Evolutionary conservation across 73 alveolate genomes (phyloP).

Genomic region (Tetrahymena malaccensis): DNA sequence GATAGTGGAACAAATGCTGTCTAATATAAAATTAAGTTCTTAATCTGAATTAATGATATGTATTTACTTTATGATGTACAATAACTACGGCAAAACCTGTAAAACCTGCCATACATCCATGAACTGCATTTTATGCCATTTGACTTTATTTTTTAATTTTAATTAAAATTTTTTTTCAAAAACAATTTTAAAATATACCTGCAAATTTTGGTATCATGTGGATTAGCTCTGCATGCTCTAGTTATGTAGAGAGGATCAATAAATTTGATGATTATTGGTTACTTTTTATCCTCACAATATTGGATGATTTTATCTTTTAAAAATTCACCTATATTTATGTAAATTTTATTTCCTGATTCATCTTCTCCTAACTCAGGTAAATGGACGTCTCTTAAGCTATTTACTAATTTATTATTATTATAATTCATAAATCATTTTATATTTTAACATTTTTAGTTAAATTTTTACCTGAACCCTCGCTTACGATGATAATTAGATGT

Average conservation of each 20-base stretch:
- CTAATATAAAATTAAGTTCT: conserved; percentile 27
- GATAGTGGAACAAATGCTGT: neutral
- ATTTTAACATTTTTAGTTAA: neutral
- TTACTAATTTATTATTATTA: neutral
- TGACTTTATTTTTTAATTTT: neutral
- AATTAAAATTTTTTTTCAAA: neutral
- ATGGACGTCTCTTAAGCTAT: conserved; percentile 28
- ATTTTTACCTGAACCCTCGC: conserved; percentile 75
- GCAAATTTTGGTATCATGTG: conserved; percentile 72
- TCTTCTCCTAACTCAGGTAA: conserved; percentile 54
- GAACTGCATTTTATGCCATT: conserved; percentile 69
- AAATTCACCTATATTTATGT: conserved; percentile 74
- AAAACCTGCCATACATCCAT: conserved; percentile 77
- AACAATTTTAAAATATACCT: neutral
- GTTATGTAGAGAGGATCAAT: conserved; percentile 79
- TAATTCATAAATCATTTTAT: neutral
- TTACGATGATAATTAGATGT: conserved; percentile 63
- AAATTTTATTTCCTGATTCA: conserved; percentile 52
- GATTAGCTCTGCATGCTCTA: conserved; percentile 74
- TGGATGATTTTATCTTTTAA: conserved; percentile 62
- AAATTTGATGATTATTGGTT: conserved; percentile 64
- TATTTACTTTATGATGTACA: conserved; percentile 17
- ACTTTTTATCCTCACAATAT: conserved; percentile 57
- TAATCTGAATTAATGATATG: neutral
- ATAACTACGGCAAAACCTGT: conserved; percentile 85